phyloP scores from a whole-genome alignment of 495 filamentous ascomycete genomes.

The Clohesyomyces aquaticus region DNA sequence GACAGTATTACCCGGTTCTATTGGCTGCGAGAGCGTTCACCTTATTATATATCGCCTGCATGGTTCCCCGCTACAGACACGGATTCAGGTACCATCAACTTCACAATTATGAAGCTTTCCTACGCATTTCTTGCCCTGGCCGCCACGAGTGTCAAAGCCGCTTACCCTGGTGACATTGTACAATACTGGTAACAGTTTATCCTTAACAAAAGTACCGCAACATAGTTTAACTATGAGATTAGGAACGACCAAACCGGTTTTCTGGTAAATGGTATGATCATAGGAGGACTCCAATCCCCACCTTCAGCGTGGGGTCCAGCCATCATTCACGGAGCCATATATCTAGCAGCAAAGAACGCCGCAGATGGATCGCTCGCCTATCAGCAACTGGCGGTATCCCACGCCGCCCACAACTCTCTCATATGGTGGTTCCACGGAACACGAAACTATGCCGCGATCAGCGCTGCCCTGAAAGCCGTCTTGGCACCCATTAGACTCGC shows the following conservation, averaged over 20 bases:
- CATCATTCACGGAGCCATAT: slow-evolving; percentile 46
- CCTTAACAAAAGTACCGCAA: neutral
- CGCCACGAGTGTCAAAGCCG: slow-evolving; percentile 23
- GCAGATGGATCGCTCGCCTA: slow-evolving; percentile 38
- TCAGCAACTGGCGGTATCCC: slow-evolving; percentile 50
- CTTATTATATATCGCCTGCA: neutral
- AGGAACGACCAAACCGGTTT: slow-evolving; percentile 42
- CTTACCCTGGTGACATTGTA: slow-evolving; percentile 48
- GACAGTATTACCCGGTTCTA: neutral
- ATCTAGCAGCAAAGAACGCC: slow-evolving; percentile 44
- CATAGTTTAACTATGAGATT: neutral
- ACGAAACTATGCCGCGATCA: slow-evolving; percentile 40
- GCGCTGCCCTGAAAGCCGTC: slow-evolving; percentile 41
- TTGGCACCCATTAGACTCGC: slow-evolving; percentile 44
- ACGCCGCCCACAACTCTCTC: slow-evolving; percentile 48
- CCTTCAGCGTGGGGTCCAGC: slow-evolving; percentile 45
- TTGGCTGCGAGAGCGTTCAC: neutral
- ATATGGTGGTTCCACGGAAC: slow-evolving; percentile 49
- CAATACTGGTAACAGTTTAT: slow-evolving; percentile 43
- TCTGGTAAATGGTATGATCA: slow-evolving; percentile 46
- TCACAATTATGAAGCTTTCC: neutral
- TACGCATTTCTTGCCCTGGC: neutral
- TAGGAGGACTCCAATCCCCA: slow-evolving; percentile 46
- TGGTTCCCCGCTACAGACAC: neutral
- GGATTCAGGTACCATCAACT: neutral